Evolutionary conservation across 2,329 filamentous ascomycete genomes (phyloP).

Genomic region (Coniochaeta prunicola): DNA sequence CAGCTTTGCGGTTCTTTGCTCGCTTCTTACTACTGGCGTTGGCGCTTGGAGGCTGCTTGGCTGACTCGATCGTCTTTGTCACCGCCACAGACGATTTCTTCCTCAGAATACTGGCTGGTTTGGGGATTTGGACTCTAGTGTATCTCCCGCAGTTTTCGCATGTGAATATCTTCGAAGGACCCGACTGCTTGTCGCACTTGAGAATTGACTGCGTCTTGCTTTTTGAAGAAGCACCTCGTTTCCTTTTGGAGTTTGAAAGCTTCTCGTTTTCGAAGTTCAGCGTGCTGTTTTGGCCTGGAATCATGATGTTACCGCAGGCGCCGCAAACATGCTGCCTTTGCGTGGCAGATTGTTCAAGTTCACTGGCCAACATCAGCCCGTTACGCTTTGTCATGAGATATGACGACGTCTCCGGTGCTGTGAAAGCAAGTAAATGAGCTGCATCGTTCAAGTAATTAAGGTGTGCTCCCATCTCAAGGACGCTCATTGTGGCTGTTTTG

Average conservation of each 20-base stretch:
- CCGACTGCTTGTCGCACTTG: conserved; percentile 3
- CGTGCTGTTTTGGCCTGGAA: conserved; percentile 38
- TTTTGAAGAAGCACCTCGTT: conserved; percentile 6
- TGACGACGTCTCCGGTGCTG: conserved; percentile 50
- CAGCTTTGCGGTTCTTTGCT: conserved; percentile 57
- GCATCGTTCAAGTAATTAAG: conserved; percentile 48
- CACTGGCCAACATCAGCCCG: conserved; percentile 39
- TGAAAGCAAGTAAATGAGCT: conserved; percentile 45
- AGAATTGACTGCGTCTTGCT: not conserved
- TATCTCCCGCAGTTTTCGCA: conserved; percentile 38
- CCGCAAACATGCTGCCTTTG: conserved; percentile 49
- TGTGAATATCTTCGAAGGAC: conserved; percentile 30
- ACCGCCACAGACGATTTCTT: conserved; percentile 8
- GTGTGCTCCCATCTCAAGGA: conserved; percentile 16
- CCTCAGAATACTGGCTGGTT: conserved; percentile 23
- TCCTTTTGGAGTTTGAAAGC: conserved; percentile 39
- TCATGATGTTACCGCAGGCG: conserved; percentile 54
- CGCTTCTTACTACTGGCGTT: conserved; percentile 59
- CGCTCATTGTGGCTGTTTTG: conserved; percentile 6
- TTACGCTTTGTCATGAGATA: conserved; percentile 50
- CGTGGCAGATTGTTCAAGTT: conserved; percentile 34
- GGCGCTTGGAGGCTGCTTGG: conserved; percentile 27
- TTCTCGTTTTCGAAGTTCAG: conserved; percentile 30
- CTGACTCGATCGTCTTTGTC: conserved; percentile 5
- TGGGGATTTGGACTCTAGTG: conserved; percentile 32